Evolutionary conservation across 139 green algal species (phyloP).

Genomic region (Chlorella sorokiniana): DNA sequence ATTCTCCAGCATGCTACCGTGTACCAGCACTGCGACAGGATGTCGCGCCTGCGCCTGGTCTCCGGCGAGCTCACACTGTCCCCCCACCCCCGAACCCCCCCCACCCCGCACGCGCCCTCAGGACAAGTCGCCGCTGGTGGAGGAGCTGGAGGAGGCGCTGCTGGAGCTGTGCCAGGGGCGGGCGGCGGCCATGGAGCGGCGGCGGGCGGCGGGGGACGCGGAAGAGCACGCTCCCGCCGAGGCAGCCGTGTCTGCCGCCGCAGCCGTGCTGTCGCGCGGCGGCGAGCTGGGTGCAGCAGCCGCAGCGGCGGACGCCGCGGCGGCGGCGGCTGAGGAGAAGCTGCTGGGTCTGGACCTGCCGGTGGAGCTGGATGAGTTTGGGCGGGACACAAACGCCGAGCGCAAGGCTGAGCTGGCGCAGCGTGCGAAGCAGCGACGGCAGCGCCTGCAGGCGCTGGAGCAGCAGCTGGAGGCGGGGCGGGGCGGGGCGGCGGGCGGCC

Average conservation of each 20-base stretch:
- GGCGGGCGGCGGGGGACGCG: slow-evolving; percentile 21
- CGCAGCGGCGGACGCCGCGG: slow-evolving; percentile 53
- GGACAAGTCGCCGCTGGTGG: slow-evolving; percentile 82
- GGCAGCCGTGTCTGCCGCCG: slow-evolving; percentile 69
- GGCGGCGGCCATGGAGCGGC: slow-evolving; percentile 26
- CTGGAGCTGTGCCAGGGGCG: slow-evolving; percentile 51
- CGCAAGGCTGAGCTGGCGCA: slow-evolving; percentile 28
- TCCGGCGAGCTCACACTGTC: not conserved
- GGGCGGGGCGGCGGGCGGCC: slow-evolving; percentile 8
- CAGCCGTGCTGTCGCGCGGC: slow-evolving; percentile 59
- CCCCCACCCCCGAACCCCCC: too few relatives aligned
- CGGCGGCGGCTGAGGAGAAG: slow-evolving; percentile 41
- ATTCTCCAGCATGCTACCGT: too few relatives aligned
- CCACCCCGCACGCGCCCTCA: too few relatives aligned
- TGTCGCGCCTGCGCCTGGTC: too few relatives aligned
- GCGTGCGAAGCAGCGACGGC: slow-evolving; percentile 9
- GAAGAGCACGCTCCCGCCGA: slow-evolving; percentile 65
- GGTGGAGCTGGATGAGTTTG: slow-evolving; percentile 89
- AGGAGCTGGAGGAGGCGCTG: slow-evolving; percentile 87
- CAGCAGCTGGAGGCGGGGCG: not conserved
- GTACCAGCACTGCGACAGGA: too few relatives aligned
- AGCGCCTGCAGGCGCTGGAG: slow-evolving; percentile 20
- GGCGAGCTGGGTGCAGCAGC: slow-evolving; percentile 38
- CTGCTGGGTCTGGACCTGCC: slow-evolving; percentile 31
- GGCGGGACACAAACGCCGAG: slow-evolving; percentile 75